Conservation (phyloP, 306 rosid species). For the Pueraria montana region DNA sequence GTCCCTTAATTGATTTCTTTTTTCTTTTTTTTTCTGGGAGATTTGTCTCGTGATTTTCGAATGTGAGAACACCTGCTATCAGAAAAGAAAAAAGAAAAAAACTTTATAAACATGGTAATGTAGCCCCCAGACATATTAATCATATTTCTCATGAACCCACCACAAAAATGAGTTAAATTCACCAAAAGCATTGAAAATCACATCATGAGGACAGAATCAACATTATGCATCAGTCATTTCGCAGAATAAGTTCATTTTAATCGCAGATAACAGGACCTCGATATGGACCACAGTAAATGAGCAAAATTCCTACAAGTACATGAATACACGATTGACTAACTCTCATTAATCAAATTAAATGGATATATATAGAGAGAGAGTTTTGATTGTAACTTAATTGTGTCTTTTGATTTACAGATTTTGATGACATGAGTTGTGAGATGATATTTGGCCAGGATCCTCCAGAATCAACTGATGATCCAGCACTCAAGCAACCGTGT, state of each 20-base stretch:
- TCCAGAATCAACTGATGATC: slow-evolving; percentile 75
- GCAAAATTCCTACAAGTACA: background rate
- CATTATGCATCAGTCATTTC: background rate
- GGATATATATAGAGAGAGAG: slow-evolving; percentile 7
- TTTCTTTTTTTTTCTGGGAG: too few relatives aligned
- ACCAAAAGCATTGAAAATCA: slow-evolving; percentile 35
- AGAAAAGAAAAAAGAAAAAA: background rate
- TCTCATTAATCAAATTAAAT: background rate
- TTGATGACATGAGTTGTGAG: slow-evolving; percentile 98
- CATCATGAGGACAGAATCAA: slow-evolving; percentile 21
- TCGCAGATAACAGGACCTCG: slow-evolving; percentile 1
- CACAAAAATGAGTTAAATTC: slow-evolving; percentile 7
- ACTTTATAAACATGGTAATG: too few relatives aligned
- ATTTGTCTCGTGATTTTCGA: too few relatives aligned
- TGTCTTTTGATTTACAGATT: slow-evolving; percentile 67
- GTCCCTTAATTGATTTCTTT: too few relatives aligned
- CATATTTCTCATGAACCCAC: slow-evolving; percentile 21
- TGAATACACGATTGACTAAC: slow-evolving; percentile 10
- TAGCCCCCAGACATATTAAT: too few relatives aligned
- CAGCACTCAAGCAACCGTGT: slow-evolving; percentile 93
- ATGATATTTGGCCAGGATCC: slow-evolving; percentile 95
- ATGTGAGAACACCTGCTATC: too few relatives aligned
- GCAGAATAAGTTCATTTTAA: background rate
- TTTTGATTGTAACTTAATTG: slow-evolving; percentile 16
- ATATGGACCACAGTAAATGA: slow-evolving; percentile 13